These are phyloP conservation scores for Cetradonia linearis DNA, from an alignment of 495 filamentous ascomycete genomes.

Conservation along the genomic window DNA sequence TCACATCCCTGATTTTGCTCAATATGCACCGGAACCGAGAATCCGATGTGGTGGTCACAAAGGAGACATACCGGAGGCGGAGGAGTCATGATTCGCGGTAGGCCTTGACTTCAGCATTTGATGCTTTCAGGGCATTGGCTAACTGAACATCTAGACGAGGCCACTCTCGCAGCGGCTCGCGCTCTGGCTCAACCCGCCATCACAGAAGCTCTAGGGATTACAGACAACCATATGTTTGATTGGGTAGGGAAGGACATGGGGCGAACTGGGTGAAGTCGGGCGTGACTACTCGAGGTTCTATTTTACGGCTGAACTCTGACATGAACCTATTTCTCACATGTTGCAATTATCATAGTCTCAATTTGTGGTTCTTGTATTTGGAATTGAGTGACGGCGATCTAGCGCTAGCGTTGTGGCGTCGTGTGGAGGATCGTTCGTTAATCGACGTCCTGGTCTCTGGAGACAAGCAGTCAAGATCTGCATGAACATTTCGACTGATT, in stretches of 20 bases:
- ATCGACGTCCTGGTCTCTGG: neutral
- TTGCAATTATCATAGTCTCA: neutral
- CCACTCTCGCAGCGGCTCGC: conserved; percentile 25
- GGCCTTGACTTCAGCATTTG: neutral
- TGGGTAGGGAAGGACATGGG: neutral
- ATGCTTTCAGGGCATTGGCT: neutral
- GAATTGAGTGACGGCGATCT: conserved; percentile 10
- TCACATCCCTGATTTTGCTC: conserved; percentile 55
- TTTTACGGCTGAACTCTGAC: neutral
- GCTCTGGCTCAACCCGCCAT: conserved; percentile 18
- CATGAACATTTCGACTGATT: neutral
- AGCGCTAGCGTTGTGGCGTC: conserved; percentile 19
- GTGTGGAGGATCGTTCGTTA: conserved; percentile 12
- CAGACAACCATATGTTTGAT: conserved; percentile 24
- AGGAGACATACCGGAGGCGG: conserved; percentile 32
- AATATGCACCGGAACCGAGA: conserved; percentile 41
- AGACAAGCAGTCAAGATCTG: neutral
- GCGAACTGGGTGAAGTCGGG: neutral
- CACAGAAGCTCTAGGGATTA: conserved; percentile 26
- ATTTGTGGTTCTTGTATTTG: neutral
- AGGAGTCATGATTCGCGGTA: conserved; percentile 36
- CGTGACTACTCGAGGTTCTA: neutral
- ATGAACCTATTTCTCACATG: conserved; percentile 6
- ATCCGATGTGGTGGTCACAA: conserved; percentile 33
- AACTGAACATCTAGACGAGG: conserved; percentile 19